These are phyloP conservation scores for Silene conica DNA, from an alignment of 148 eudicot species.

Conservation along the genomic window DNA sequence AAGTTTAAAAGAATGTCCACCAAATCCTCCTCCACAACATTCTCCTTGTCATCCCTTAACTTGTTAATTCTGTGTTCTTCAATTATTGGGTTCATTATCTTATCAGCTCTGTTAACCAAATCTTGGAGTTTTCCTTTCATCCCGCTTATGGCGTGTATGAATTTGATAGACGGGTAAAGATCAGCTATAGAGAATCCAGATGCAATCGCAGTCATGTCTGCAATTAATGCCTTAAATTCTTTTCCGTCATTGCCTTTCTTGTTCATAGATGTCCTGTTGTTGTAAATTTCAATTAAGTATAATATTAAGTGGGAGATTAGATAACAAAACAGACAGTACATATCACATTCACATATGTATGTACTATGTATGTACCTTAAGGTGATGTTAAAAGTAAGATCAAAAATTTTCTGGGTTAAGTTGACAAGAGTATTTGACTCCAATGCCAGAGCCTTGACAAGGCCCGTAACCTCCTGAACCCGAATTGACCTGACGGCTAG, in stretches of 20 bases:
- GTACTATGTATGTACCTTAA: constrained; percentile 22
- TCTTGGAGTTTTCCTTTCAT: constrained; percentile 8
- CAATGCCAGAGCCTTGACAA: background rate
- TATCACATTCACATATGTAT: too few relatives aligned
- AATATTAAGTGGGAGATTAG: too few relatives aligned
- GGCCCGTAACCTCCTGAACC: constrained; percentile 20
- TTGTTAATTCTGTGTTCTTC: constrained; percentile 21
- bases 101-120: constrained; percentile 11
- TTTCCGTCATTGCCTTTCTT: constrained; percentile 23
- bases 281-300: too few relatives aligned
- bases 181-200: constrained; percentile 27
- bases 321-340: too few relatives aligned
- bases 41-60: background rate
- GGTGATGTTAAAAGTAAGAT: constrained; percentile 21
- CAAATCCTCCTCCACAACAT: constrained; percentile 11
- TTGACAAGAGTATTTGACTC: constrained; percentile 16
- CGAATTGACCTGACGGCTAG: constrained; percentile 1
- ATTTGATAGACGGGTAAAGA: constrained; percentile 25
- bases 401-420: constrained; percentile 16
- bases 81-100: constrained; percentile 24
- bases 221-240: constrained; percentile 5
- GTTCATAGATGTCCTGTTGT: constrained; percentile 25
- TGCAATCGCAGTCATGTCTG: background rate
- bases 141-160: constrained; percentile 19
- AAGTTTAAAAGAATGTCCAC: constrained; percentile 24